Evolutionary conservation across 352 stramenopile genomes (phyloP), one percentile per base, ranked within the genome.

Genomic region (Phytophthora idaei): DNA sequence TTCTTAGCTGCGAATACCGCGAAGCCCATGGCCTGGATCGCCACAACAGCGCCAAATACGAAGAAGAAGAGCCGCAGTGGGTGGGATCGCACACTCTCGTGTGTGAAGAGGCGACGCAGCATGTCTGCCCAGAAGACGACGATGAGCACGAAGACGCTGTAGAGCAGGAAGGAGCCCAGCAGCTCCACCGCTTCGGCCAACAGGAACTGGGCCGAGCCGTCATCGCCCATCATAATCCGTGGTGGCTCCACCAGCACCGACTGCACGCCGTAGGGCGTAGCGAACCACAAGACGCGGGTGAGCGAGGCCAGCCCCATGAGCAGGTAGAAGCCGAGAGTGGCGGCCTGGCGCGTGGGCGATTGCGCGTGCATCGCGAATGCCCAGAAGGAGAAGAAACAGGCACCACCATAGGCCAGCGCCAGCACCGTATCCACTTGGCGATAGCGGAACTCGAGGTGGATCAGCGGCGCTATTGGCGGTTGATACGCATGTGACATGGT

Each of bases 91-190:
- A 92, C 77, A 54, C 71, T 81, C 51, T 87, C 80, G 53, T 94
- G 84, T 14, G 85, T 89, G 67, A 91, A 92, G 15, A 91, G 78
- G 8, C 97, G 96, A 51, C 98, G 97, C 34, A 99, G 78, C 85
- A 99, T 98, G 74, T 99, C 94, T 5, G 97, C 94, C 97, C 97
- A 99, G 79, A 98, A 99, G 25, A 99, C 95, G 45, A 98, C 80
- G 75, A 99, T 98, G 15, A 99, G 86, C 63, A 99, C 97, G 65
- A 99, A 99, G 69, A 99, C 97, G 57, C 89, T 95, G 78, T 98
- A 99, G 29, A 99, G 80, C n/a, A 96, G 80, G 49, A 98, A 85
- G 17, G 91, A 98, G 44, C 97, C 97, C 6, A 96, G 57, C 32
- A 94, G 90, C 51, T 98, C 77, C 8, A 98, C 78, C 34, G 93